phyloP scores from a whole-genome alignment of 257 asterid species.

The Euphrasia confusa region DNA sequence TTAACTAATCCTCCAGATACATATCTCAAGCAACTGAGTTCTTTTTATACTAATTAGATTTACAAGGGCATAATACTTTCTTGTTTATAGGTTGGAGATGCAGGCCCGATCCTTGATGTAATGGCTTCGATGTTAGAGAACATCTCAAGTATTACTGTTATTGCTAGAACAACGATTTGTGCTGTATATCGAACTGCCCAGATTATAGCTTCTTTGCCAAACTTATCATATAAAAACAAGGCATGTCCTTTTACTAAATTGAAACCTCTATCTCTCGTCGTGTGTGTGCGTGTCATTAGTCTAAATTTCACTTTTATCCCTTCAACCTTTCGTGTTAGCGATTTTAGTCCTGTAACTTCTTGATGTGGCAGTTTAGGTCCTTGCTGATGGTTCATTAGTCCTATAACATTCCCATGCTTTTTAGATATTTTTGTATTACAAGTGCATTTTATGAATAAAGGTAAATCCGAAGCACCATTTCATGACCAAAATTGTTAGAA shows the following conservation, averaged over 20 bases:
- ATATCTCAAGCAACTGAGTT: neutral
- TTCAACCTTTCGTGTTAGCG: too few species aligned
- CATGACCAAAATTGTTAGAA: neutral
- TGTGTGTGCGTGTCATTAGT: neutral
- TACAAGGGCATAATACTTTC: neutral
- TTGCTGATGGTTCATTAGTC: too few species aligned
- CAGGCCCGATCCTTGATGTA: slow-evolving; percentile 80
- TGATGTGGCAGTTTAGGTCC: neutral
- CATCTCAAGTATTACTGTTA: slow-evolving; percentile 67
- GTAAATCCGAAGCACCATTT: too few species aligned
- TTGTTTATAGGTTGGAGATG: slow-evolving; percentile 78
- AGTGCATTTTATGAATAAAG: too few species aligned
- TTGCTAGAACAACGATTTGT: slow-evolving; percentile 79
- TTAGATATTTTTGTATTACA: too few species aligned
- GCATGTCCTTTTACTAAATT: slow-evolving; percentile 15
- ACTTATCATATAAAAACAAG: slow-evolving; percentile 33
- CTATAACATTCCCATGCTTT: too few species aligned
- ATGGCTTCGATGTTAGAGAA: slow-evolving; percentile 90
- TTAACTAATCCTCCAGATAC: too few species aligned
- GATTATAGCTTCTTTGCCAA: slow-evolving; percentile 69
- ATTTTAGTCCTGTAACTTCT: neutral
- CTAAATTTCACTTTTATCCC: neutral
- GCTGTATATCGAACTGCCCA: slow-evolving; percentile 81
- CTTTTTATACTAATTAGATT: neutral
- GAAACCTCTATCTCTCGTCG: neutral